phyloP scores from a whole-genome alignment of 768 basidiomycete genomes.

The Serendipita vermifera region DNA sequence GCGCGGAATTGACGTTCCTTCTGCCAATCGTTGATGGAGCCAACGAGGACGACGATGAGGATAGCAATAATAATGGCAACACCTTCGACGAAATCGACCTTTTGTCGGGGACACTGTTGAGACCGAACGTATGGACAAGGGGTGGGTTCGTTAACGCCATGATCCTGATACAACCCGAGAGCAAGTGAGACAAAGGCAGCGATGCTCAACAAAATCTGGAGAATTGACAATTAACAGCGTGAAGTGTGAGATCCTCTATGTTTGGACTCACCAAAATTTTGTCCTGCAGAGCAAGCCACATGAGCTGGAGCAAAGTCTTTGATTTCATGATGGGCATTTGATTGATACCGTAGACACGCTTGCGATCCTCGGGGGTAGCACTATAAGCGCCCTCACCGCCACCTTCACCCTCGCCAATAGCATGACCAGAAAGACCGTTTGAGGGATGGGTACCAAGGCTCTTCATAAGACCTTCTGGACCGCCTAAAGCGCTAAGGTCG shows the following conservation, averaged over 20 bases:
- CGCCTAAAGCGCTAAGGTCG: conserved; percentile 55
- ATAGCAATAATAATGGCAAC: conserved; percentile 38
- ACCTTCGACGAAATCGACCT: conserved; percentile 95
- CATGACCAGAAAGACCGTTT: conserved; percentile 23
- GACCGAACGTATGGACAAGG: conserved; percentile 21
- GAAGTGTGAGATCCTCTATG: no score
- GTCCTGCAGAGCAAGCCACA: conserved; percentile 81
- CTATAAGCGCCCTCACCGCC: conserved; percentile 21
- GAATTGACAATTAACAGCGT: neutral
- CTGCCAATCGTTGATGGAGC: conserved; percentile 95
- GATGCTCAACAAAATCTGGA: conserved; percentile 83
- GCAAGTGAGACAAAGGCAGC: conserved; percentile 89
- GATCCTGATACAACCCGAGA: conserved; percentile 87
- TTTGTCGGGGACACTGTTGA: conserved; percentile 38
- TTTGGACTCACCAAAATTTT: conserved; percentile 66
- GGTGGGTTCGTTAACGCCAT: conserved; percentile 49
- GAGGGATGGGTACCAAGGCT: conserved; percentile 57
- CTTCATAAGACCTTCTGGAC: conserved; percentile 46
- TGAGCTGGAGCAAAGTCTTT: conserved; percentile 59
- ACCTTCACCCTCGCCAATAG: conserved; percentile 13
- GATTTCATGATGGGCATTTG: conserved; percentile 53
- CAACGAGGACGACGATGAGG: conserved; percentile 52
- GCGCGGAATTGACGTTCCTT: conserved; percentile 92
- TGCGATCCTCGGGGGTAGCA: conserved; percentile 47
- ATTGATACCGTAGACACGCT: conserved; percentile 63